phyloP scores from a whole-genome alignment of 2,329 filamentous ascomycete genomes.

The Hymenoscyphus fructigenus region DNA sequence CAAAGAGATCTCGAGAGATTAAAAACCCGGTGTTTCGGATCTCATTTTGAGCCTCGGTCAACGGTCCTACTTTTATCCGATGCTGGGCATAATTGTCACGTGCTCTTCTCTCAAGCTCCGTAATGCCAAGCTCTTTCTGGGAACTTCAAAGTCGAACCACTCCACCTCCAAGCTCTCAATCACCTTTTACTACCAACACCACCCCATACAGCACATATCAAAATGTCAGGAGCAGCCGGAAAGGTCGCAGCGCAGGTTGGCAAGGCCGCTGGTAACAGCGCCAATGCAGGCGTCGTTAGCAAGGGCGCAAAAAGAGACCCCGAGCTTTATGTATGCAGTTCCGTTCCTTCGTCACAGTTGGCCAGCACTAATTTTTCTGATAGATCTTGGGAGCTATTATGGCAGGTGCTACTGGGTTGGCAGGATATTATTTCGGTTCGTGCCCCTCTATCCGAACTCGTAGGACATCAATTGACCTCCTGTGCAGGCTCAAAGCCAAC shows the following conservation, averaged over 20 bases:
- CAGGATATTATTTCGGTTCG: slow-evolving; percentile 84
- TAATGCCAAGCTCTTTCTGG: slow-evolving; percentile 3
- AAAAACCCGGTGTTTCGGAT: too few relatives aligned
- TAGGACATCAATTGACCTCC: slow-evolving; percentile 27
- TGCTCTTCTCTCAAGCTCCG: not conserved
- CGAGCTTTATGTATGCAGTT: slow-evolving; percentile 66
- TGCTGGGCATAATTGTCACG: not conserved
- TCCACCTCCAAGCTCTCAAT: slow-evolving; percentile 6
- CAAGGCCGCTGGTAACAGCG: slow-evolving; percentile 42
- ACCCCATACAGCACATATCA: slow-evolving; percentile 16
- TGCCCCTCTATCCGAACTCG: slow-evolving; percentile 12
- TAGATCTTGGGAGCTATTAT: slow-evolving; percentile 91
- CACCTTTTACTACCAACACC: slow-evolving; percentile 8
- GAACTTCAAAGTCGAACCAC: slow-evolving; percentile 24
- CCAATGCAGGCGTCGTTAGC: slow-evolving; percentile 43
- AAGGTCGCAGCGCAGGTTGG: slow-evolving; percentile 37
- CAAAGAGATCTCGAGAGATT: too few relatives aligned
- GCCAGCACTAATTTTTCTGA: slow-evolving; percentile 19
- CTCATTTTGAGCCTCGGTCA: too few relatives aligned
- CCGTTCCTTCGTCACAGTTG: slow-evolving; percentile 26
- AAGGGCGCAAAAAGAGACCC: slow-evolving; percentile 68
- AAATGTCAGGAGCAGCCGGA: slow-evolving; percentile 36
- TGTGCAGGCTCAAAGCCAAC: slow-evolving; percentile 77
- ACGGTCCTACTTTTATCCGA: too few relatives aligned
- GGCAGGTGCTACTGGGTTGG: slow-evolving; percentile 82